Percentiles rank a stretch among this genome's conserved stretches.
phyloP scores from a whole-genome alignment of 1,284 basidiomycete genomes.

The Pascua sp. region DNA sequence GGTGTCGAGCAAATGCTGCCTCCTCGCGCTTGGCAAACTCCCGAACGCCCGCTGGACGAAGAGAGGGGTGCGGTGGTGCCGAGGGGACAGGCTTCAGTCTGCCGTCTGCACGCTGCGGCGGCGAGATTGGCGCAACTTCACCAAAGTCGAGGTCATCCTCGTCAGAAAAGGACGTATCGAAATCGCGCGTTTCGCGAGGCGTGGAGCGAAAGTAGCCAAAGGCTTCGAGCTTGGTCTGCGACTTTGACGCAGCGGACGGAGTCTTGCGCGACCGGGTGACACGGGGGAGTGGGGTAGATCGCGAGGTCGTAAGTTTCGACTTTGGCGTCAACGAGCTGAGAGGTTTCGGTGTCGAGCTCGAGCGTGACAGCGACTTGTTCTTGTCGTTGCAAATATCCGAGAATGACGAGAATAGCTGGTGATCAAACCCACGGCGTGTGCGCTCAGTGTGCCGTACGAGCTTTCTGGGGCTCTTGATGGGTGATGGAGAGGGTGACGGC shows the following conservation, averaged over 20 bases:
- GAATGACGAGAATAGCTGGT: too few relatives aligned
- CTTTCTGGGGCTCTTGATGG: too few relatives aligned
- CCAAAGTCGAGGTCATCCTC: slow-evolving; percentile 35
- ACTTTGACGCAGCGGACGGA: neutral
- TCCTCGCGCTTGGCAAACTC: slow-evolving; percentile 26
- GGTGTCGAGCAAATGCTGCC: slow-evolving; percentile 12
- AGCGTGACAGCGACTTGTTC: too few relatives aligned
- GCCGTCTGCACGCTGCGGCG: neutral
- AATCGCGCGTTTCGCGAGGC: slow-evolving; percentile 6
- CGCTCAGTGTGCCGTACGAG: too few relatives aligned
- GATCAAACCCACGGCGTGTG: too few relatives aligned
- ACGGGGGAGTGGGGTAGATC: neutral
- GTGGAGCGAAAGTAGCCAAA: slow-evolving; percentile 31
- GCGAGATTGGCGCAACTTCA: slow-evolving; percentile 5
- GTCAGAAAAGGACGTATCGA: slow-evolving; percentile 32
- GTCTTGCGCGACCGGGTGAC: slow-evolving; percentile 5
- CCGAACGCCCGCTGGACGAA: slow-evolving; percentile 32
- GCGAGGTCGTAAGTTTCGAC: neutral
- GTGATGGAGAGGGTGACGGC: too few relatives aligned
- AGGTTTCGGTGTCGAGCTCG: neutral
- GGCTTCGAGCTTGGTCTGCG: slow-evolving; percentile 31
- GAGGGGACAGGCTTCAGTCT: slow-evolving; percentile 25
- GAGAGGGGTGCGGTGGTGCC: slow-evolving; percentile 35
- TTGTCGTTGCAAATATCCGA: too few relatives aligned
- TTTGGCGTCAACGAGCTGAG: neutral